Conservation (phyloP, 2,329 filamentous ascomycete species). For the Beauveria sp. region DNA sequence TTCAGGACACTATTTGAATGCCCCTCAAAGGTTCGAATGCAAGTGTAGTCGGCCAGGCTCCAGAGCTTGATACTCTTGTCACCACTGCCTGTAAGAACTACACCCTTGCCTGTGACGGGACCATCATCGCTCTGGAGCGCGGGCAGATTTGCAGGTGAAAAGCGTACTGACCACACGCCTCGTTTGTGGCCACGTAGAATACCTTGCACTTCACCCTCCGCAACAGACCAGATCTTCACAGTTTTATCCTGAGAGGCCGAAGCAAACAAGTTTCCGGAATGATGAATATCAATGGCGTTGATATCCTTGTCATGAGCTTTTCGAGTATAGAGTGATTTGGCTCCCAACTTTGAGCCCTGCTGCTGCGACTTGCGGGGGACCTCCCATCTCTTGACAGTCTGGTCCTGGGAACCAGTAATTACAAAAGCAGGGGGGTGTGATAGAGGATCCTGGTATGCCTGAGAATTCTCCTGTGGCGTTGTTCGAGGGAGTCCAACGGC, state of each 20-base stretch:
- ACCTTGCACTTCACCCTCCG: constrained; percentile 84
- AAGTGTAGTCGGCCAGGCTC: constrained; percentile 88
- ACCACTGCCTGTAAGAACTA: constrained; percentile 83
- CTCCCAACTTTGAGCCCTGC: constrained; percentile 40
- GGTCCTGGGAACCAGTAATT: constrained; percentile 88
- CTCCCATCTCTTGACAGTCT: constrained; percentile 93
- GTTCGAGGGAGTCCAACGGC: constrained; percentile 76
- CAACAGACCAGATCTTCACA: constrained; percentile 91
- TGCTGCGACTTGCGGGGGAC: constrained; percentile 50
- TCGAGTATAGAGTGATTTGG: constrained; percentile 71
- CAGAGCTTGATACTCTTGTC: constrained; percentile 96
- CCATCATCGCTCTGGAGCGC: constrained; percentile 64
- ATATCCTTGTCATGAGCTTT: constrained; percentile 99
- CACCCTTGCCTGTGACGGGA: constrained; percentile 66
- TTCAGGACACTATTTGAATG: constrained; percentile 95
- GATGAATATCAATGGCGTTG: constrained; percentile 82
- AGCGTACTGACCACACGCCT: constrained; percentile 92
- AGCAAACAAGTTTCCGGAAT: constrained; percentile 71
- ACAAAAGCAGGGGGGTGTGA: constrained; percentile 76
- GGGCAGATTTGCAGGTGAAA: constrained; percentile 73
- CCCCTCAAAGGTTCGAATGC: constrained; percentile 88
- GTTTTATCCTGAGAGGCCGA: constrained; percentile 95
- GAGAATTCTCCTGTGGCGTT: constrained; percentile 58
- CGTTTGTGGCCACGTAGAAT: constrained; percentile 87
- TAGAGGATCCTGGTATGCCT: constrained; percentile 65